phyloP scores from a whole-genome alignment of 2,329 filamentous ascomycete genomes.

The Cordyceps militaris region DNA sequence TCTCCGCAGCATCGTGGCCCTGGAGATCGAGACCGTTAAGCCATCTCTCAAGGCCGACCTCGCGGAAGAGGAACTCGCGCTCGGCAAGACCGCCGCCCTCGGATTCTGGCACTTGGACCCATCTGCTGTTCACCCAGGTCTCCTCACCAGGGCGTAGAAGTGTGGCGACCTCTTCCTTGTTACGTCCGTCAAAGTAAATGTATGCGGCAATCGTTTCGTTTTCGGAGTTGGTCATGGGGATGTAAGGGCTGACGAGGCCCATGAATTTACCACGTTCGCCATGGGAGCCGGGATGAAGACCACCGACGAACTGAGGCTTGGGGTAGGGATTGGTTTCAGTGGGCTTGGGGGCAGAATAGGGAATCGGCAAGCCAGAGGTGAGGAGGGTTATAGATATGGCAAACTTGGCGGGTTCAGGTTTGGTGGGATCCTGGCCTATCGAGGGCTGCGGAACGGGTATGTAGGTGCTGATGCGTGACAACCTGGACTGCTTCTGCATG shows the following conservation, averaged over 20 bases:
- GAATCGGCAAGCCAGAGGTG: constrained; percentile 79
- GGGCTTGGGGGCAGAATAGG: constrained; percentile 83
- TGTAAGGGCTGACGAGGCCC: constrained; percentile 71
- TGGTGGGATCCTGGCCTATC: constrained; percentile 53
- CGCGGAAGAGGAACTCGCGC: constrained; percentile 92
- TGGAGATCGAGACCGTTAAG: constrained; percentile 93
- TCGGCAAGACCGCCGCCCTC: constrained; percentile 94
- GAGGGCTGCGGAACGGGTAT: constrained; percentile 90
- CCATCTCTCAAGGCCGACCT: constrained; percentile 94
- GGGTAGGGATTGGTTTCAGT: constrained; percentile 71
- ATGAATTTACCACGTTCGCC: constrained; percentile 40
- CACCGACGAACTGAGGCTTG: constrained; percentile 72
- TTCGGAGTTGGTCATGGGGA: constrained; percentile 82
- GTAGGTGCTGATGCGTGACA: constrained; percentile 91
- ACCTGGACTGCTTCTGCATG: constrained; percentile 85
- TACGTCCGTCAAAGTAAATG: constrained; percentile 94
- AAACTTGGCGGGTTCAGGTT: constrained; percentile 90
- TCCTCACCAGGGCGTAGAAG: constrained; percentile 87
- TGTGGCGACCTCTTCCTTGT: constrained; percentile 95
- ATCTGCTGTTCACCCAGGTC: constrained; percentile 97
- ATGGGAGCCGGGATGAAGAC: constrained; percentile 48
- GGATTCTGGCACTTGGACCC: constrained; percentile 87
- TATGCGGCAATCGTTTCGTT: constrained; percentile 98
- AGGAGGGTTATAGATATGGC: constrained; percentile 96
- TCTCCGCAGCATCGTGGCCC: constrained; percentile 82